Evolutionary conservation across 345 rosid species (phyloP).

Genomic region (Sapria himalayana): DNA sequence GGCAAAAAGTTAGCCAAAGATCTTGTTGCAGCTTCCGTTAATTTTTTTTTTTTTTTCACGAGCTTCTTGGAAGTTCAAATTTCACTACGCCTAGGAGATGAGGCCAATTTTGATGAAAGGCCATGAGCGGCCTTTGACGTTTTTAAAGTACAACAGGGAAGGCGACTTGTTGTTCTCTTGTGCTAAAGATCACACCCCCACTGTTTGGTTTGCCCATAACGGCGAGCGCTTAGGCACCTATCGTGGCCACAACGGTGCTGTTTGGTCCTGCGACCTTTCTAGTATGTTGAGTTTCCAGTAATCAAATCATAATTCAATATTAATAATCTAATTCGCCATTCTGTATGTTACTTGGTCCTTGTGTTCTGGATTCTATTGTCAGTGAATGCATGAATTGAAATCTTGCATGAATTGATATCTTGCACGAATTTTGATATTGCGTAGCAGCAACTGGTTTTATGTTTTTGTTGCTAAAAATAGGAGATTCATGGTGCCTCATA

Average conservation of each 20-base stretch:
- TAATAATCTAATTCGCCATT: too few species aligned
- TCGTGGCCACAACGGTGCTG: slow-evolving; percentile 97
- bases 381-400: neutral
- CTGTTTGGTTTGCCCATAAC: slow-evolving; percentile 90
- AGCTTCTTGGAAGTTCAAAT: too few species aligned
- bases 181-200: slow-evolving; percentile 85
- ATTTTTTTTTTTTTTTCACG: too few species aligned
- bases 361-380: neutral
- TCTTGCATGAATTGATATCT: too few species aligned
- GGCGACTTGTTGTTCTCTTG: slow-evolving; percentile 90
- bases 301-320: too few species aligned
- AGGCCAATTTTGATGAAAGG: slow-evolving; percentile 96
- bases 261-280: slow-evolving; percentile 87
- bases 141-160: slow-evolving; percentile 69
- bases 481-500: slow-evolving; percentile 52
- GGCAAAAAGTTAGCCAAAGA: too few species aligned
- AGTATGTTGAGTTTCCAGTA: too few species aligned
- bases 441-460: too few species aligned
- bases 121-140: slow-evolving; percentile 91
- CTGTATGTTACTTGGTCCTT: neutral
- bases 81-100: too few species aligned
- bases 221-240: slow-evolving; percentile 92
- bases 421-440: too few species aligned
- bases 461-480: slow-evolving; percentile 9
- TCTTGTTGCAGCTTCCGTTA: too few species aligned